These are phyloP conservation scores for Debaryomyces udenii DNA, from an alignment of 1,139 yeast species.

Conservation along the genomic window DNA sequence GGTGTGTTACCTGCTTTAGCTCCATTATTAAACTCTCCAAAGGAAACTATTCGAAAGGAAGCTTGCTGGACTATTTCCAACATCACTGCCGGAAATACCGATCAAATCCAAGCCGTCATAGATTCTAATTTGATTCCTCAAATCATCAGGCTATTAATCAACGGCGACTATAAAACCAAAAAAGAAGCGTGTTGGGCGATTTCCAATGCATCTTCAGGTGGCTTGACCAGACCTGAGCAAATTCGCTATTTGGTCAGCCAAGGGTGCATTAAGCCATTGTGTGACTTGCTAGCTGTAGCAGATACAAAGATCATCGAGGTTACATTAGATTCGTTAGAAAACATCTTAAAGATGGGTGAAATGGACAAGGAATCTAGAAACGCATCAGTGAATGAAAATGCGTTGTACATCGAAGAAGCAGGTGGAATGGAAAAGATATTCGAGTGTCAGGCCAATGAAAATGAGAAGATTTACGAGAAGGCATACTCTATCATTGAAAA, in stretches of 20 bases:
- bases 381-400: conserved; percentile 75
- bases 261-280: conserved; percentile 96
- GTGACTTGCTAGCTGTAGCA: conserved; percentile 85
- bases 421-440: conserved; percentile 98
- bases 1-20: conserved; percentile 89
- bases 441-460: conserved; percentile 88
- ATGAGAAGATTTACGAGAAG: conserved; percentile 89
- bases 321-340: conserved; percentile 91
- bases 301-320: conserved; percentile 94
- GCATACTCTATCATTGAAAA: conserved; percentile 89
- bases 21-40: conserved; percentile 77
- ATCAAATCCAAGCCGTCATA: conserved; percentile 95
- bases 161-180: conserved; percentile 93
- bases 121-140: conserved; percentile 95
- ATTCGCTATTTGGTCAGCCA: conserved; percentile 89
- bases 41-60: conserved; percentile 93
- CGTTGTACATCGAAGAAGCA: conserved; percentile 92
- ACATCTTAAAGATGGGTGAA: conserved; percentile 93
- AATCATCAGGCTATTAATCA: conserved; percentile 73
- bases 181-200: conserved; percentile 99
- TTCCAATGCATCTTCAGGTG: conserved; percentile 97
- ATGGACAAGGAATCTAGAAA: conserved; percentile 81
- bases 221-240: conserved; percentile 88
- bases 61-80: conserved; percentile 99
- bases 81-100: conserved; percentile 95